These are phyloP conservation scores for Phytopythium vexans DNA, from an alignment of 352 stramenopile genomes.

Conservation along the genomic window DNA sequence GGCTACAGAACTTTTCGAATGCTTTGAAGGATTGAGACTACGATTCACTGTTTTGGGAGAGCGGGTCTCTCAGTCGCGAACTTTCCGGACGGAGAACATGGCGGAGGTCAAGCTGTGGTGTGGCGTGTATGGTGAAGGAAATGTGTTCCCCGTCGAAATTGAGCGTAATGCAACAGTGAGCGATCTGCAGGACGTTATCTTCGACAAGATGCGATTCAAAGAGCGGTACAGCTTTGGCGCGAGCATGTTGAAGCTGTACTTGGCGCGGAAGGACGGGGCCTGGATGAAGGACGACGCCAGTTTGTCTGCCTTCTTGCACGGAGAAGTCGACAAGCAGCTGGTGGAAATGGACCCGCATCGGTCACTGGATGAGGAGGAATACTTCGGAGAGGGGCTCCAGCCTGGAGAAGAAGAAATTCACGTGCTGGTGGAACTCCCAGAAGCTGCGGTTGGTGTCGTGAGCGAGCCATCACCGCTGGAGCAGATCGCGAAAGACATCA, in stretches of 20 bases:
- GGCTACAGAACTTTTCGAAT: too few relatives aligned
- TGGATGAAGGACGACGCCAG: constrained; percentile 9
- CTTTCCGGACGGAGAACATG: constrained; percentile 13
- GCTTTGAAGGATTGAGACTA: too few relatives aligned
- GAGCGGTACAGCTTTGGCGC: neutral
- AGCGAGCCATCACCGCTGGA: too few relatives aligned
- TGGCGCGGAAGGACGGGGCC: constrained; percentile 5
- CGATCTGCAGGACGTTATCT: constrained; percentile 8
- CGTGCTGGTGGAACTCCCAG: too few relatives aligned
- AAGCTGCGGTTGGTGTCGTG: too few relatives aligned
- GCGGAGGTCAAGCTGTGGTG: constrained; percentile 12
- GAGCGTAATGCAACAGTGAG: constrained; percentile 6
- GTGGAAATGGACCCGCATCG: constrained; percentile 7
- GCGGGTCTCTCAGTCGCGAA: constrained; percentile 1
- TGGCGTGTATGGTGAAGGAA: constrained; percentile 13
- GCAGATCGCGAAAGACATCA: too few relatives aligned
- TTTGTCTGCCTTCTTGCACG: constrained; percentile 7
- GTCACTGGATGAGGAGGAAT: constrained; percentile 5
- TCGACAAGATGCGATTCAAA: neutral
- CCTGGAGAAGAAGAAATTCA: constrained; percentile 18
- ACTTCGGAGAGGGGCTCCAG: constrained; percentile 12
- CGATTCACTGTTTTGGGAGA: too few relatives aligned
- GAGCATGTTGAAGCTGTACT: constrained; percentile 7
- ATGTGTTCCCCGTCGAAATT: constrained; percentile 12
- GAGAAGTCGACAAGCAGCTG: constrained; percentile 7